Base-by-base conservation (phyloP, 2,329 filamentous ascomycete species). In the Pseudocercospora vitis region DNA sequence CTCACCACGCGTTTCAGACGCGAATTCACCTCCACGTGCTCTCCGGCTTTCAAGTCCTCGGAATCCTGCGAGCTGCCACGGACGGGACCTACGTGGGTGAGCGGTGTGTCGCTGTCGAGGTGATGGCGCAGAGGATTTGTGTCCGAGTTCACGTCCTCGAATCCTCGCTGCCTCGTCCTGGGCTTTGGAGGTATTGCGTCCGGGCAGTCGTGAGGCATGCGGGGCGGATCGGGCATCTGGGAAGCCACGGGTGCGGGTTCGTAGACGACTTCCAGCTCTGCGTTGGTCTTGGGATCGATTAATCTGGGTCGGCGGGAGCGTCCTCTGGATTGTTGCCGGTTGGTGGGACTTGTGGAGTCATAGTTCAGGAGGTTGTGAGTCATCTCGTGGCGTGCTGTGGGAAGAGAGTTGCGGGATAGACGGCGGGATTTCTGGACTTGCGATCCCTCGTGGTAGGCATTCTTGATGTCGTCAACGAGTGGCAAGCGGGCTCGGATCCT, bases 381-480 rank as follows among this genome's bases (percentile, higher is more conserved):
- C n/a, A n/a, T n/a, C n/a, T n/a, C n/a, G n/a, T n/a, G n/a, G n/a
- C n/a, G n/a, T n/a, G n/a, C n/a, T n/a, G 21, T 37, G 4, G 33
- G 33, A 19, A 14, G 33, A 21, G 33, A 4, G 7, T 4, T 19
- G 16, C 7, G 18, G 7, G 14, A 9, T 18, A 37, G 33, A 19
- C 14, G 16, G 33, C 37, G 37, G 18, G 37, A 42, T 42, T 21
- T 42, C 37, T 42, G 37, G 4, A 42, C 37, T 12, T 42, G 18
- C 19, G n/a, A 21, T 9, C 37, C 37, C n/a, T 42, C 21, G 9
- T 12, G 39, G 24, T 58, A 60, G 1, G 58, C 58, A 14, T 16
- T 14, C 42, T 58, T 37, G 16, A 60, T 54, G 31, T 60, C 58
- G 31, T 58, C 45, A 7, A 60, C 23, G 6, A 56, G n/a, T 6